Evolutionary conservation across 306 rosid genomes (phyloP).

Genomic region (Prunus dulcis): DNA sequence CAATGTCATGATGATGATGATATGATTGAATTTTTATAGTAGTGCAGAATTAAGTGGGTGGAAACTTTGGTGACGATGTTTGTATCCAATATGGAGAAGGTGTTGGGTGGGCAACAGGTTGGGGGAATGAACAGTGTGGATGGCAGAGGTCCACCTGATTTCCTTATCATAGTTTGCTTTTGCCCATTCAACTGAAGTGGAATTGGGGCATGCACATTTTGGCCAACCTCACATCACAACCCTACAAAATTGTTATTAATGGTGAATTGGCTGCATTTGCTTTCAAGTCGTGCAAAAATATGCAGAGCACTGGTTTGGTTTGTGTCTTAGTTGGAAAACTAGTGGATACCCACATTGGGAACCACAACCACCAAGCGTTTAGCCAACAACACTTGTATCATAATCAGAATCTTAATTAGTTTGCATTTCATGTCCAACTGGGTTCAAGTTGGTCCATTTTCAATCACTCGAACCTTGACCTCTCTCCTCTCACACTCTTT

Average conservation of each 20-base stretch:
- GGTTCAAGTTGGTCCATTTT: not conserved
- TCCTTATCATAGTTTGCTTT: not conserved
- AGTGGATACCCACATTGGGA: not conserved
- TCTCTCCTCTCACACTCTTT: not conserved
- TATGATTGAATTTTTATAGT: too few species aligned
- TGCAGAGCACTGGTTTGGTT: not conserved
- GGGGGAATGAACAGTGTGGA: not conserved
- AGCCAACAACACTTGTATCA: not conserved
- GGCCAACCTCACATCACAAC: too few species aligned
- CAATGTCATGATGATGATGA: too few species aligned
- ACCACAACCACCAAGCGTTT: slow-evolving; percentile 8
- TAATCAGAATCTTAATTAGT: not conserved
- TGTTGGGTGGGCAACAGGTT: not conserved
- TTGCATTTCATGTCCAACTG: not conserved
- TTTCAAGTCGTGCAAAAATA: not conserved
- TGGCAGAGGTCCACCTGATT: slow-evolving; percentile 6
- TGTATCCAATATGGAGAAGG: not conserved
- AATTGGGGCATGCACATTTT: not conserved
- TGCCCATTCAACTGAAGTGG: not conserved
- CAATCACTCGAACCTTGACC: not conserved
- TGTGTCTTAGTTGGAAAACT: not conserved
- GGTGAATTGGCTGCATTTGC: not conserved
- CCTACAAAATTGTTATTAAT: not conserved
- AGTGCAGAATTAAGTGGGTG: not conserved
- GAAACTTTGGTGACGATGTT: too few species aligned